Evolutionary conservation across 75 land plant species (phyloP).

Genomic region (Adiantum capillusveneris): DNA sequence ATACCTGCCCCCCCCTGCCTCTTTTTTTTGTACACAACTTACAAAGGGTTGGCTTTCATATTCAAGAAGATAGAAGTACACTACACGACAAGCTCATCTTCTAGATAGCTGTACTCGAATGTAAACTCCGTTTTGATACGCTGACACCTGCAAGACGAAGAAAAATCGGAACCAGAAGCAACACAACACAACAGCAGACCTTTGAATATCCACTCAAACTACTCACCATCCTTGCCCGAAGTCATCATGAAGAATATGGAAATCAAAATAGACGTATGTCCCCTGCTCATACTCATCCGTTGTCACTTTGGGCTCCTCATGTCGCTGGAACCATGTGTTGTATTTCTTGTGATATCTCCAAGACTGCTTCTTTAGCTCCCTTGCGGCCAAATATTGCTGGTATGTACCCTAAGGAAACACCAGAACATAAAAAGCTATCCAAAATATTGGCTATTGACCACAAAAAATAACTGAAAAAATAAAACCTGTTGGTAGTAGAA

Average conservation of each 20-base stretch:
- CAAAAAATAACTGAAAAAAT: background rate
- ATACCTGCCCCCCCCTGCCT: no score
- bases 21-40: no score
- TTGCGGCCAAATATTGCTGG: slow-evolving; percentile 98
- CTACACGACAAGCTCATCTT: slow-evolving; percentile 87
- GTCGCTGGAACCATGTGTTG: slow-evolving; percentile 98
- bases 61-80: no score
- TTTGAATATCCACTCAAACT: background rate
- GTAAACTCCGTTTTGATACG: slow-evolving; percentile 92
- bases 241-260: slow-evolving; percentile 76
- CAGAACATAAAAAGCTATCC: background rate
- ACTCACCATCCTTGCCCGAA: slow-evolving; percentile 89
- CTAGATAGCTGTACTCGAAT: slow-evolving; percentile 87
- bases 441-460: background rate
- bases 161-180: background rate
- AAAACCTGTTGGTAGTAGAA: slow-evolving; percentile 97
- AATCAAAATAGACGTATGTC: slow-evolving; percentile 95
- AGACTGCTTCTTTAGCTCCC: slow-evolving; percentile 84
- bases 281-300: slow-evolving; percentile 95
- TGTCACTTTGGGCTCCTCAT: slow-evolving; percentile 93
- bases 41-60: no score
- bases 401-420: slow-evolving; percentile 65
- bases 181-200: background rate
- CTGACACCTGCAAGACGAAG: slow-evolving; percentile 65
- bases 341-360: slow-evolving; percentile 98